Conservation (phyloP, 768 basidiomycete species). For the Trametes coccinea region DNA sequence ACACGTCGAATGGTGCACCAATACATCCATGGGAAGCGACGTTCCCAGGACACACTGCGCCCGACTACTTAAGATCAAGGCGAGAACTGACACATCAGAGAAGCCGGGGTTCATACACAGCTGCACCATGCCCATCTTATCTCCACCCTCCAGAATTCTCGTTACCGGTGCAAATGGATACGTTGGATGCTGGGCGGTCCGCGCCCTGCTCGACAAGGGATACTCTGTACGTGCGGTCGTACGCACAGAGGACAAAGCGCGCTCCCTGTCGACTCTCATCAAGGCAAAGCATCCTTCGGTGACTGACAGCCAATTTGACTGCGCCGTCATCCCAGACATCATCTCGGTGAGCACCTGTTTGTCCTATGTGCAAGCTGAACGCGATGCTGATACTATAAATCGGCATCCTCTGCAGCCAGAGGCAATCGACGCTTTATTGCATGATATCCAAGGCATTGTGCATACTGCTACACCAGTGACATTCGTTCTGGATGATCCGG, state of each 20-base stretch:
- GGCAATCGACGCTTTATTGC: constrained; percentile 76
- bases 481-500: constrained; percentile 42
- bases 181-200: constrained; percentile 56
- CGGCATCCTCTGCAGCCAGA: constrained; percentile 40
- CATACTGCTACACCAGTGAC: constrained; percentile 69
- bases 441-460: constrained; percentile 67
- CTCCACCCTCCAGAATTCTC: constrained; percentile 38
- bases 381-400: not conserved
- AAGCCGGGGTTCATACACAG: not conserved
- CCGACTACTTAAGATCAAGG: too few relatives aligned
- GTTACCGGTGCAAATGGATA: constrained; percentile 59
- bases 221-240: constrained; percentile 64
- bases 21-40: too few relatives aligned
- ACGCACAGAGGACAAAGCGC: constrained; percentile 56
- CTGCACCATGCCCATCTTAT: constrained; percentile 34
- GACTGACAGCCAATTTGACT: not conserved
- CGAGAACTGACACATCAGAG: constrained; percentile 27
- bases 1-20: too few relatives aligned
- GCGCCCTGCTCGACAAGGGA: constrained; percentile 53
- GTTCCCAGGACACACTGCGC: too few relatives aligned
- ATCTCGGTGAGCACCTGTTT: not conserved
- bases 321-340: constrained; percentile 1
- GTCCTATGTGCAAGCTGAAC: not conserved
- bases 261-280: constrained; percentile 53
- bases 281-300: not conserved